These are phyloP conservation scores for Xylaria sp. DNA, from an alignment of 2,329 filamentous ascomycete genomes.

Conservation along the genomic window DNA sequence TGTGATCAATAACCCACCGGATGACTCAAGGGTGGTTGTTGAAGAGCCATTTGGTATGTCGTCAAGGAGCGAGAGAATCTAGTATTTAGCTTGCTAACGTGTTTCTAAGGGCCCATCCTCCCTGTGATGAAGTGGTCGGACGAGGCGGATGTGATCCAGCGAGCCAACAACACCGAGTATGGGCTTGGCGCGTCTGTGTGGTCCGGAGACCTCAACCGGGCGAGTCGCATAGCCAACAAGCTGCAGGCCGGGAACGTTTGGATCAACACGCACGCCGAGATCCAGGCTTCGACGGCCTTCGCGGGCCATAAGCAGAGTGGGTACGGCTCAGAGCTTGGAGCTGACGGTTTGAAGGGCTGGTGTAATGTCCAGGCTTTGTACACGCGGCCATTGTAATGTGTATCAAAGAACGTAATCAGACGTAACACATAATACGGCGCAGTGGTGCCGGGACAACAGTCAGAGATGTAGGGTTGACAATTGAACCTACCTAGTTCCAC, in stretches of 20 bases:
- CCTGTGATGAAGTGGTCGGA: conserved; percentile 50
- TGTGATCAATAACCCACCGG: conserved; percentile 35
- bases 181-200: conserved; percentile 62
- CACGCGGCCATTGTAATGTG: neutral
- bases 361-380: conserved; percentile 38
- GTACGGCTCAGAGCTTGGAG: conserved; percentile 53
- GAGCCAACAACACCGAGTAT: conserved; percentile 55
- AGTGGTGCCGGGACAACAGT: no score
- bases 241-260: conserved; percentile 60
- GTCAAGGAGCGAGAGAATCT: neutral
- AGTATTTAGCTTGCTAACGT: neutral
- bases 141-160: conserved; percentile 51
- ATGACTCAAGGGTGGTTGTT: conserved; percentile 31
- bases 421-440: no score
- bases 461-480: no score
- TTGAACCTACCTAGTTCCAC: no score
- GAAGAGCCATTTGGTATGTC: conserved; percentile 37
- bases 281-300: conserved; percentile 48
- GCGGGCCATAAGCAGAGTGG: conserved; percentile 60
- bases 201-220: conserved; percentile 53
- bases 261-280: conserved; percentile 54
- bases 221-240: conserved; percentile 51
- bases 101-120: conserved; percentile 46
- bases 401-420: no score
- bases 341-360: conserved; percentile 45